These are phyloP conservation scores for Syncephalastrum monosporum DNA, from an alignment of 371 early-diverging fungal species.

Conservation along the genomic window DNA sequence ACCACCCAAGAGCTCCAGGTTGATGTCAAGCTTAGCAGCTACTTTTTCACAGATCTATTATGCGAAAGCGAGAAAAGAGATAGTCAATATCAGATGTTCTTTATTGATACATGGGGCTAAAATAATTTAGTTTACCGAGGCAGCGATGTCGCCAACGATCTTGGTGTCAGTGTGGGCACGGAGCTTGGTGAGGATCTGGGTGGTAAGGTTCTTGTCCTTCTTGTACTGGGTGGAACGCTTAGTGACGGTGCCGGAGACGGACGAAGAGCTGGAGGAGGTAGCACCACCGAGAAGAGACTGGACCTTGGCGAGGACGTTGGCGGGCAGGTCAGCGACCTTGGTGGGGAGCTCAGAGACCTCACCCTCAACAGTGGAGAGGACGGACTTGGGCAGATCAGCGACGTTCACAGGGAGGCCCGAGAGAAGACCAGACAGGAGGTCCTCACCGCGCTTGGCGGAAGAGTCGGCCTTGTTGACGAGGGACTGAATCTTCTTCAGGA, in stretches of 20 bases:
- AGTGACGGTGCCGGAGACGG: background rate
- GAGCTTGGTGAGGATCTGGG: slow-evolving; percentile 5
- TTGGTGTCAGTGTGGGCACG: slow-evolving; percentile 2
- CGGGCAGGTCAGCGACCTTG: no score
- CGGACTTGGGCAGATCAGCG: no score
- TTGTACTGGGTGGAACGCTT: no score
- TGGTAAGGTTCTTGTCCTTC: no score
- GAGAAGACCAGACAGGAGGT: no score
- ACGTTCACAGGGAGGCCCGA: no score
- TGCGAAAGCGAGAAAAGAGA: background rate
- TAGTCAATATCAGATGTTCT: background rate
- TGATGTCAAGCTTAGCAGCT: slow-evolving; percentile 13
- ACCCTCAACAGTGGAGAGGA: no score
- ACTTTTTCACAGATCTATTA: slow-evolving; percentile 13
- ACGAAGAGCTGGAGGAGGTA: background rate
- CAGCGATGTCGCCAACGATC: slow-evolving; percentile 20
- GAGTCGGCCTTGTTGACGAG: no score
- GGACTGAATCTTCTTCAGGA: slow-evolving; percentile 3
- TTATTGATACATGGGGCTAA: background rate
- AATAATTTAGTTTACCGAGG: slow-evolving; percentile 17
- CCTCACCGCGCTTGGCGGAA: no score
- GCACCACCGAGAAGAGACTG: background rate
- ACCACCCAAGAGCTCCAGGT: slow-evolving; percentile 20
- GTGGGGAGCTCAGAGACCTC: no score
- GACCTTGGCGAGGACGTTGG: no score